These are phyloP conservation scores for Asterophora parasitica DNA, from an alignment of 768 basidiomycete species.

Conservation along the genomic window DNA sequence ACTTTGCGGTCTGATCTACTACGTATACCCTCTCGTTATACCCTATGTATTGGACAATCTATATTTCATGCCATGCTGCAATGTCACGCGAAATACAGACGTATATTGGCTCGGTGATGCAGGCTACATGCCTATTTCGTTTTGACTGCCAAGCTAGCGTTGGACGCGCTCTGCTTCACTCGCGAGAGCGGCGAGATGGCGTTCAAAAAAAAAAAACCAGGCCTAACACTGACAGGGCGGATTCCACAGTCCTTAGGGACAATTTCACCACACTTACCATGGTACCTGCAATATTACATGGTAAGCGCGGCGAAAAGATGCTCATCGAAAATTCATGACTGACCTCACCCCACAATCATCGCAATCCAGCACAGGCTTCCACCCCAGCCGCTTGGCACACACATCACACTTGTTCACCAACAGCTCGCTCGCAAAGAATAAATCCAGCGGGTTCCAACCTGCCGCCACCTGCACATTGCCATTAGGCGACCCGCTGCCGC, in stretches of 20 bases:
- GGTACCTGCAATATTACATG: constrained; percentile 50
- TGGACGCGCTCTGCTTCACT: constrained; percentile 36
- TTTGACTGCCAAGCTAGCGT: constrained; percentile 26
- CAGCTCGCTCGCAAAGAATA: constrained; percentile 72
- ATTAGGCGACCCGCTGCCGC: constrained; percentile 29
- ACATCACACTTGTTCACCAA: constrained; percentile 77
- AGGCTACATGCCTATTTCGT: constrained; percentile 17
- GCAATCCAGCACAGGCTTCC: constrained; percentile 83
- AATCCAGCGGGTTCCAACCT: constrained; percentile 73
- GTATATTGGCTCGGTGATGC: neutral
- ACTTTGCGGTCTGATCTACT: constrained; percentile 12
- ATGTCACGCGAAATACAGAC: no score
- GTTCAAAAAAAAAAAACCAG: constrained; percentile 22
- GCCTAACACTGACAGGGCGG: constrained; percentile 37
- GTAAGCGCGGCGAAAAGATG: constrained; percentile 6
- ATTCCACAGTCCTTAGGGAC: constrained; percentile 80
- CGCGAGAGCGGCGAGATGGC: constrained; percentile 36
- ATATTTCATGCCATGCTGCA: no score
- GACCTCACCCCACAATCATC: constrained; percentile 84
- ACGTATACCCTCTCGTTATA: neutral
- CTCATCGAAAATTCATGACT: constrained; percentile 17
- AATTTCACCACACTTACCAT: constrained; percentile 80
- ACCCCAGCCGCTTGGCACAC: constrained; percentile 76
- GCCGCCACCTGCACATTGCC: constrained; percentile 27
- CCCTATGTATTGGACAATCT: no score